These are phyloP conservation scores for Calonectria henricotiae DNA, from an alignment of 2,329 filamentous ascomycete genomes.

Conservation along the genomic window DNA sequence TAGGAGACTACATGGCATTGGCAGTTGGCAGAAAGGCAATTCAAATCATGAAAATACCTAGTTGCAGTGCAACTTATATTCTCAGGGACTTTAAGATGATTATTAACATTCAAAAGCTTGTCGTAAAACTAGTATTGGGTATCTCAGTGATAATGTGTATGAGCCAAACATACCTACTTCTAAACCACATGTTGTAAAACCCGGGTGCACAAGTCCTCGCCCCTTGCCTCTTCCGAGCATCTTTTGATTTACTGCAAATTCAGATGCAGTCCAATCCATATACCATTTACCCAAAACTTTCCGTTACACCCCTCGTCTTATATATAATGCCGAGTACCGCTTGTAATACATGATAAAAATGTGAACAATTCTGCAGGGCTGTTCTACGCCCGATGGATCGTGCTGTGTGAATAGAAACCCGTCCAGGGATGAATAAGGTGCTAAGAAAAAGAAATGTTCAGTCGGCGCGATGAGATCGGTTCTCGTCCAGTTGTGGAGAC, in stretches of 20 bases:
- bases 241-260: constrained; percentile 25
- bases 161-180: constrained; percentile 32
- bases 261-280: constrained; percentile 8
- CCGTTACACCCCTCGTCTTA: constrained; percentile 22
- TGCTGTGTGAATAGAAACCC: constrained; percentile 38
- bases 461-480: constrained; percentile 38
- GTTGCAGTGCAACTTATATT: not conserved
- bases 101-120: constrained; percentile 28
- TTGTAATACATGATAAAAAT: constrained; percentile 45
- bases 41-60: not conserved
- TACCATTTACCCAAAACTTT: constrained; percentile 34
- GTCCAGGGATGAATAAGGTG: constrained; percentile 12
- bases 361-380: constrained; percentile 17
- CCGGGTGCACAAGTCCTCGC: constrained; percentile 1
- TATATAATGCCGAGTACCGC: constrained; percentile 32
- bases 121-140: constrained; percentile 46
- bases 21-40: constrained; percentile 9
- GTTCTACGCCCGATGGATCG: constrained; percentile 31
- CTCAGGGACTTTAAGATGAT: not conserved
- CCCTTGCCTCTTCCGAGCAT: not conserved
- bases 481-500: constrained; percentile 39
- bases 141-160: constrained; percentile 42
- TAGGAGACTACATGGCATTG: constrained; percentile 17
- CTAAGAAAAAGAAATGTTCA: constrained; percentile 35
- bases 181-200: constrained; percentile 32